Evolutionary conservation across 1,284 basidiomycete species (phyloP).

Genomic region (Athelia psychrophila): DNA sequence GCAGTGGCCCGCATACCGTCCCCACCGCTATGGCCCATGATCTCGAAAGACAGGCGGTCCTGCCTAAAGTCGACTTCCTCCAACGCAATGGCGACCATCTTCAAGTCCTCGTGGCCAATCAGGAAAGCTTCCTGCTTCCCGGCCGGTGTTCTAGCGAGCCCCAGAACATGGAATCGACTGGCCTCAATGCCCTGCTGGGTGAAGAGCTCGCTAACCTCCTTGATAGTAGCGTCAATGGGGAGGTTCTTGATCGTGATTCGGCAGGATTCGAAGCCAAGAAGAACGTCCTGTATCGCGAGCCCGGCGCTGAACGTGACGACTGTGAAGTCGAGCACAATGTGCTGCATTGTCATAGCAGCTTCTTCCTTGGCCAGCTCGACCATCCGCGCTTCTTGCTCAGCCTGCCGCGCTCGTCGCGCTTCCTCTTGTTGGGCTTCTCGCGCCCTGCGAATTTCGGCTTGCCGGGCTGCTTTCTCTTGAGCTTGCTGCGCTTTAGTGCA

Average conservation of each 20-base stretch:
- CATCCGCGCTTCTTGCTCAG: not conserved
- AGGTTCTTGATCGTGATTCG: slow-evolving; percentile 13
- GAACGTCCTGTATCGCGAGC: slow-evolving; percentile 11
- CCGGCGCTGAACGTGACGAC: slow-evolving; percentile 22
- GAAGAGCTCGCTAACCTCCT: slow-evolving; percentile 16
- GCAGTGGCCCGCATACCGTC: slow-evolving; percentile 36
- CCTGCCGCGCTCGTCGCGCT: too few relatives aligned
- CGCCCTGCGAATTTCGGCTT: too few relatives aligned
- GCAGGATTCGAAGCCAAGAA: slow-evolving; percentile 18
- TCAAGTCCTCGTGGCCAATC: slow-evolving; percentile 10
- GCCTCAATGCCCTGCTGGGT: slow-evolving; percentile 16
- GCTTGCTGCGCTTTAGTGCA: too few relatives aligned
- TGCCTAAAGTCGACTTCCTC: slow-evolving; percentile 42
- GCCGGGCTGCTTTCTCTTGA: too few relatives aligned
- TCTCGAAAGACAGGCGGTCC: slow-evolving; percentile 34
- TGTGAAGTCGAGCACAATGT: slow-evolving; percentile 12
- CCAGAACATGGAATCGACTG: slow-evolving; percentile 8
- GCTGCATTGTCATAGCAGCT: slow-evolving; percentile 12
- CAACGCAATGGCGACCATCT: slow-evolving; percentile 25
- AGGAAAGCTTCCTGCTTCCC: slow-evolving; percentile 7
- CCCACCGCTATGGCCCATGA: slow-evolving; percentile 28
- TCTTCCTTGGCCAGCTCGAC: slow-evolving; percentile 10
- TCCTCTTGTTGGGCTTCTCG: too few relatives aligned
- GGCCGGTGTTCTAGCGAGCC: not conserved
- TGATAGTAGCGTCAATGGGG: slow-evolving; percentile 7